These are phyloP conservation scores for Populus hybrid DNA, from an alignment of 441 rosid genomes.

Conservation along the genomic window DNA sequence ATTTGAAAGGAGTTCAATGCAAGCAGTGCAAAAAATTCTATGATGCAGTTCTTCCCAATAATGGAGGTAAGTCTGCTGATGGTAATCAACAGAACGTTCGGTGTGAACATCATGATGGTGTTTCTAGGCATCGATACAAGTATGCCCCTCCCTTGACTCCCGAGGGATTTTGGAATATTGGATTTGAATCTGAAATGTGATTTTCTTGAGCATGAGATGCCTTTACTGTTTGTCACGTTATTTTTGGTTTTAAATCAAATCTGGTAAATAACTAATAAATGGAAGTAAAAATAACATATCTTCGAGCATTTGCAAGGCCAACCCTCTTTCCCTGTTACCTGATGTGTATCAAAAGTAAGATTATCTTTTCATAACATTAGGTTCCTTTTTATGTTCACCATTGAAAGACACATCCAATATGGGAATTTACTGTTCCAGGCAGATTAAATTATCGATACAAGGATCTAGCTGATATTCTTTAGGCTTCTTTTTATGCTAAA, in stretches of 20 bases:
- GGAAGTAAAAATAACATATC: not conserved
- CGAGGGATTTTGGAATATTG: conserved; percentile 96
- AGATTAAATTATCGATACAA: not conserved
- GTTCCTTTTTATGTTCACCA: not conserved
- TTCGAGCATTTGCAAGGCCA: not conserved
- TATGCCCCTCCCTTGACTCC: conserved; percentile 84
- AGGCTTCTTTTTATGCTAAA: too few species aligned
- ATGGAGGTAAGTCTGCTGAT: conserved; percentile 30
- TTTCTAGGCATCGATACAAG: conserved; percentile 88
- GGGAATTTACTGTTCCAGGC: not conserved
- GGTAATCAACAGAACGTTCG: conserved; percentile 39
- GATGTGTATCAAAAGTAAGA: not conserved
- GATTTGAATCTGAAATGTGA: conserved; percentile 92
- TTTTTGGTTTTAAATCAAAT: not conserved
- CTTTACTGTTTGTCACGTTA: not conserved
- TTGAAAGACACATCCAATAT: not conserved
- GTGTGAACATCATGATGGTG: conserved; percentile 95
- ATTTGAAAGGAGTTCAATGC: conserved; percentile 79
- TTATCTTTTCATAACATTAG: not conserved
- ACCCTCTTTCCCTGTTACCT: not conserved
- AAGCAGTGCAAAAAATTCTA: conserved; percentile 95
- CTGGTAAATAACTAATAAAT: not conserved
- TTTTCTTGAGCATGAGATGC: conserved; percentile 9
- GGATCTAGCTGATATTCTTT: not conserved
- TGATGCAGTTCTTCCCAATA: conserved; percentile 75